A percentile compares a stretch with the other conserved stretches of the same genome.
Conservation (phyloP, 768 basidiomycete species). For the Psilocybe tampanensis region DNA sequence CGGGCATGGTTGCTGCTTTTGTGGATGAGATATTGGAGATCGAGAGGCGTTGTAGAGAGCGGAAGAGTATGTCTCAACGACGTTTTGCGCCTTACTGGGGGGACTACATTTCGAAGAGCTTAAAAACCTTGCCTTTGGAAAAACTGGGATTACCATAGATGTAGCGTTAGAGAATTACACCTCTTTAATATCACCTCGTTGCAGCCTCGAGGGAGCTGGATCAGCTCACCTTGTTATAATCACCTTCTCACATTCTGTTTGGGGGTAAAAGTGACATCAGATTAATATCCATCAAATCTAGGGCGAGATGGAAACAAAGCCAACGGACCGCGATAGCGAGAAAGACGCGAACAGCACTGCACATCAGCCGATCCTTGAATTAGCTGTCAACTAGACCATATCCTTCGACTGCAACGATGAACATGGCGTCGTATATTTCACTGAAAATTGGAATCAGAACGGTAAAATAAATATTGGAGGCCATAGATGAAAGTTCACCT, state of each 20-base stretch:
- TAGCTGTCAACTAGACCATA: too few species aligned
- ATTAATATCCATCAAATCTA: background rate
- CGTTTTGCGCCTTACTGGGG: background rate
- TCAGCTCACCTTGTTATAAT: background rate
- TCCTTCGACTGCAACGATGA: too few species aligned
- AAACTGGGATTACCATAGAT: conserved; percentile 19
- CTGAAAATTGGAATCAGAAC: too few species aligned
- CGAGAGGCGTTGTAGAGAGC: background rate
- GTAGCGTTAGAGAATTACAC: conserved; percentile 24
- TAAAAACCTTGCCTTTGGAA: conserved; percentile 1
- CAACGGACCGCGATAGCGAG: too few species aligned
- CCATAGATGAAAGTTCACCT: background rate
- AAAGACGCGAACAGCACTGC: too few species aligned
- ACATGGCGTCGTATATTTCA: too few species aligned
- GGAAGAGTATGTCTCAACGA: background rate
- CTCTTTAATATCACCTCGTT: conserved; percentile 34
- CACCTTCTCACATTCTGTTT: background rate
- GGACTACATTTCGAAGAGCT: background rate
- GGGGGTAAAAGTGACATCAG: background rate
- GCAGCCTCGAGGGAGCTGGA: conserved; percentile 26
- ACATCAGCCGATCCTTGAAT: too few species aligned
- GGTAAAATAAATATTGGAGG: too few species aligned
- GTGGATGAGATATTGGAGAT: background rate
- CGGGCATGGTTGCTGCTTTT: conserved; percentile 24
- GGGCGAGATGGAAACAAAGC: too few species aligned